These are phyloP conservation scores for Aspergillus versicolor DNA, from an alignment of 2,329 filamentous ascomycete genomes.

Conservation along the genomic window DNA sequence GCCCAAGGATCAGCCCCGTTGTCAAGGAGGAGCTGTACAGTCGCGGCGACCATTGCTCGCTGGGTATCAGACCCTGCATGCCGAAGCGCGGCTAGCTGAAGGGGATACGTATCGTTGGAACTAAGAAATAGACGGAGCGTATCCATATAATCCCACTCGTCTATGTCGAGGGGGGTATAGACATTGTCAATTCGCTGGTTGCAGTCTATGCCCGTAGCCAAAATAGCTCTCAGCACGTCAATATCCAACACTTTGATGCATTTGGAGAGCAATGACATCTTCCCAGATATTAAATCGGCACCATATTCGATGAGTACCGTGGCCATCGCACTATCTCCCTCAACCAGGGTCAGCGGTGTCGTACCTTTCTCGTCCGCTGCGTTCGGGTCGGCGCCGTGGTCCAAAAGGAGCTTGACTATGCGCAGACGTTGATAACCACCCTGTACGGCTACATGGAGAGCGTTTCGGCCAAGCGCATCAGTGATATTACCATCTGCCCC, in stretches of 20 bases:
- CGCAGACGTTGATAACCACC: neutral
- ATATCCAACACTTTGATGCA: neutral
- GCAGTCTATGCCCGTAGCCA: neutral
- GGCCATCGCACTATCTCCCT: neutral
- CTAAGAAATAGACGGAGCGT: no score
- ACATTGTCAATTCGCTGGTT: neutral
- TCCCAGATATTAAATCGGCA: neutral
- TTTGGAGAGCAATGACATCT: neutral
- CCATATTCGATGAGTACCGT: neutral
- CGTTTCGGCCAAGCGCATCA: neutral
- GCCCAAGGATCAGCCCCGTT: neutral
- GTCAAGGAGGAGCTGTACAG: neutral
- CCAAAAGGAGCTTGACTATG: neutral
- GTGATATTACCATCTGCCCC: slow-evolving; percentile 1
- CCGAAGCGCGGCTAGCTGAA: neutral
- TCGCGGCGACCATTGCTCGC: neutral
- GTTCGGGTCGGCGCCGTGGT: neutral
- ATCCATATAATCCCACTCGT: no score
- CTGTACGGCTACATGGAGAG: neutral
- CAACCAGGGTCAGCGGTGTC: neutral
- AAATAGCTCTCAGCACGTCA: neutral
- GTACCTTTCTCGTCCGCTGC: neutral
- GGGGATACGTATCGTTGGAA: neutral
- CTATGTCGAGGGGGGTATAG: no score
- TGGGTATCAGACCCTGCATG: neutral